Evolutionary conservation across 1,284 basidiomycete species (phyloP).

Genomic region (Amylostereum chailletii): DNA sequence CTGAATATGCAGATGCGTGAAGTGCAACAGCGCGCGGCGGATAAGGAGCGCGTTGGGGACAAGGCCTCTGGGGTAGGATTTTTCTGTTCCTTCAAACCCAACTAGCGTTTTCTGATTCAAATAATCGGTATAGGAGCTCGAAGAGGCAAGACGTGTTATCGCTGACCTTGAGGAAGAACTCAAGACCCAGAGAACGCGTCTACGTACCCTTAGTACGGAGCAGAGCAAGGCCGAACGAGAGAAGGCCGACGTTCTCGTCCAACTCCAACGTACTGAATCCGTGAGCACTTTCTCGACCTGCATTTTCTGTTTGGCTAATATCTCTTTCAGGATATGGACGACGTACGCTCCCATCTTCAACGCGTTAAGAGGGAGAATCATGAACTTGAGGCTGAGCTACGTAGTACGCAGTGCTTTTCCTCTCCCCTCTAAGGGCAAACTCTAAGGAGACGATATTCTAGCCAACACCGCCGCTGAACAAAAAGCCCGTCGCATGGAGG

Average conservation of each 20-base stretch:
- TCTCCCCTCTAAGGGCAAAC: background rate
- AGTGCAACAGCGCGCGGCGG: slow-evolving; percentile 43
- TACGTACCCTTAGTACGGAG: slow-evolving; percentile 54
- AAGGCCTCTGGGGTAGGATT: slow-evolving; percentile 38
- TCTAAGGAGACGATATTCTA: slow-evolving; percentile 11
- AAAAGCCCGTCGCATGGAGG: slow-evolving; percentile 56
- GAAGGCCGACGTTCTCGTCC: slow-evolving; percentile 48
- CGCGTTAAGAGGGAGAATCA: slow-evolving; percentile 61
- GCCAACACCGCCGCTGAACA: slow-evolving; percentile 60
- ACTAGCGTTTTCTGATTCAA: slow-evolving; percentile 1
- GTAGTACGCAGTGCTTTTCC: slow-evolving; percentile 33
- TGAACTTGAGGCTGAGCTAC: slow-evolving; percentile 58
- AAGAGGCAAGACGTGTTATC: slow-evolving; percentile 53
- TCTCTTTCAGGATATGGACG: slow-evolving; percentile 60
- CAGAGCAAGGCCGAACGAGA: slow-evolving; percentile 53
- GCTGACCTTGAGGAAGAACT: slow-evolving; percentile 61
- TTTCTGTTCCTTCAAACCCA: background rate
- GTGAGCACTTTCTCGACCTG: slow-evolving; percentile 29
- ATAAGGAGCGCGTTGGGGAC: slow-evolving; percentile 40
- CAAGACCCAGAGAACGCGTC: slow-evolving; percentile 53
- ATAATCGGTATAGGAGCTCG: slow-evolving; percentile 46
- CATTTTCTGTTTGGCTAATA: background rate
- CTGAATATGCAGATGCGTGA: slow-evolving; percentile 52
- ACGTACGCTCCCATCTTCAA: slow-evolving; percentile 59
- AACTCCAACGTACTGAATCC: slow-evolving; percentile 61